Base-by-base conservation (phyloP, 768 basidiomycete genomes). In the Austroboletus eburneus region DNA sequence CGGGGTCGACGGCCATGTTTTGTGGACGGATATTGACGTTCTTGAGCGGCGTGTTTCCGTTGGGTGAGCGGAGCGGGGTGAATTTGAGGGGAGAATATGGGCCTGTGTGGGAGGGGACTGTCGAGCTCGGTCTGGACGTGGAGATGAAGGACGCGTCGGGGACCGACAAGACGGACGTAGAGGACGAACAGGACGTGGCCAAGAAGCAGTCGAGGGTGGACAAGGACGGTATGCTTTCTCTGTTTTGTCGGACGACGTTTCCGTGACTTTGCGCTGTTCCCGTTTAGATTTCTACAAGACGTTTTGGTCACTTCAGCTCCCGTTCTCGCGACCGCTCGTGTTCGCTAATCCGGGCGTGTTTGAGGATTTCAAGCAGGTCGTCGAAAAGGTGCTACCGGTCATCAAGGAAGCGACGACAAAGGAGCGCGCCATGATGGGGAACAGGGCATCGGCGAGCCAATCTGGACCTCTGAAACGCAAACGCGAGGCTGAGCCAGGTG, bases 81-180 rank as follows among this genome's bases (percentile, higher is more conserved):
- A 96, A 96, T 65, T 67, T 95, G 52, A 73, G 92, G 25, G 92
- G 92, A 47, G 88, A 94, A 67, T 91, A 85, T 62, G 82, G 90
- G 0, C 81, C 87, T 9, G 69, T 73, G 20, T 89, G 87, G 88
- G 83, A 89, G 49, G 79, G 81, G 13, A 79, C 83, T 16, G 71
- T 70, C 43, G 71, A 72, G 40, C 51, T 63, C 27, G 63, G 58
- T 48, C 71, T 60, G 13, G 65, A 68, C 21, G 65, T 63, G 7
- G 69, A 63, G 30, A 57, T 63, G 43, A 59, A 56, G 44, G 62
- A 56, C 18, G 67, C 59, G 9, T 57, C 58, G 30, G 69, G 68
- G 22, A 66, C 63, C 34, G 75, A 80, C 41, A 73, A 74, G 57
- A 85, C 87, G 85, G 73, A 80, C 29, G 78, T 85, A 4, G 87